phyloP scores from a whole-genome alignment of 345 rosid species.

The Camelina hispida region DNA sequence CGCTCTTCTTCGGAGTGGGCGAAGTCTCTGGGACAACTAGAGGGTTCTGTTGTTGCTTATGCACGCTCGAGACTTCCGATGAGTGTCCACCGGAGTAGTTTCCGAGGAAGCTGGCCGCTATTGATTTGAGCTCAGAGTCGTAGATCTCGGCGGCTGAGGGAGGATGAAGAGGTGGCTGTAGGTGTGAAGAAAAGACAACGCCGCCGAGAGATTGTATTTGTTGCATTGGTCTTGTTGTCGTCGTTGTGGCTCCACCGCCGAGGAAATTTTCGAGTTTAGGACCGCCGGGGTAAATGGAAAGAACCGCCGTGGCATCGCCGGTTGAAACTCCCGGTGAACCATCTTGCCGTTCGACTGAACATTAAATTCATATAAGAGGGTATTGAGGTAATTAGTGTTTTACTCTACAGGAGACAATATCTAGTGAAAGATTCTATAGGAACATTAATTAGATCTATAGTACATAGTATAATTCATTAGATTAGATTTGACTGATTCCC shows the following conservation, averaged over 20 bases:
- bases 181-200: slow-evolving; percentile 43
- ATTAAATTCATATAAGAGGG: background rate
- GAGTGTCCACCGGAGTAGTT: slow-evolving; percentile 50
- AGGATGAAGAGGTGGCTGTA: slow-evolving; percentile 39
- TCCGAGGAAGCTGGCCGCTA: slow-evolving; percentile 78
- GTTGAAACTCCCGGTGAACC: slow-evolving; percentile 38
- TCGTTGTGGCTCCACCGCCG: slow-evolving; percentile 47
- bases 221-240: slow-evolving; percentile 39
- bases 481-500: slow-evolving; percentile 32
- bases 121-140: slow-evolving; percentile 75
- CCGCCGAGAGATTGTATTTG: slow-evolving; percentile 38
- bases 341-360: slow-evolving; percentile 38
- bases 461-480: background rate
- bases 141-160: slow-evolving; percentile 50
- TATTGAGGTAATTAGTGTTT: slow-evolving; percentile 24
- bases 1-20: slow-evolving; percentile 56
- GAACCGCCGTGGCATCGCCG: slow-evolving; percentile 47
- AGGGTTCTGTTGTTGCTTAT: slow-evolving; percentile 40
- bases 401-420: slow-evolving; percentile 35
- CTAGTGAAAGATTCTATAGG: slow-evolving; percentile 42
- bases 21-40: slow-evolving; percentile 37
- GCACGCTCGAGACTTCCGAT: slow-evolving; percentile 32
- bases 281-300: slow-evolving; percentile 58
- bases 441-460: slow-evolving; percentile 11
- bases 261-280: slow-evolving; percentile 82